Base-by-base conservation (phyloP, 768 basidiomycete species). In the Leccinum incarnatum region DNA sequence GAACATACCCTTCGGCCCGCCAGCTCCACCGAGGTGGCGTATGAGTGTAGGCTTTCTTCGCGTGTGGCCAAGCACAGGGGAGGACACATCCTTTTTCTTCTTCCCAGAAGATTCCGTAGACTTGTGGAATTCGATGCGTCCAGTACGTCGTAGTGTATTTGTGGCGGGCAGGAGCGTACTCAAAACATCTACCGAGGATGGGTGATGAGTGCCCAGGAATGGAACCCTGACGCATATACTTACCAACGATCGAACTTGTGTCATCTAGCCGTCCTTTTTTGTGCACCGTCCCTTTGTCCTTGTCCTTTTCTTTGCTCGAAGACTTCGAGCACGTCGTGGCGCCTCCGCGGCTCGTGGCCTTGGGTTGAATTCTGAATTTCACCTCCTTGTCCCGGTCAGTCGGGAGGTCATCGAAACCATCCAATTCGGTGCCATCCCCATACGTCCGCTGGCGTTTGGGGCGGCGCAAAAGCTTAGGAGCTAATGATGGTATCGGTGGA, bases 351-450 rank as follows among this genome's bases (percentile, higher is more conserved):
- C 53, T 85, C 83, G 36, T 83, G 78, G 69, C 81, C 71, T 86
- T 91, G 25, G 91, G 88, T 61, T 88, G 85, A 10, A 93, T 86
- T 56, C 84, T 85, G 70, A 81, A 94, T 45, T 78, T 82, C 54
- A 83, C 81, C 72, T 93, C 90, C 66, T 89, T 88, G 52, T 94
- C 92, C 50, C 90, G 80, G 67, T 95, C 89, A 10, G 92, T 91
- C 7, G 86, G 87, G 45, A 96, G 81, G 71, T 97, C 95, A 27
- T 95, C 95, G 58, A 97, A 82, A 3, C 73, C 85, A 66, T 97
- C 95, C 54, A 97, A 76, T 71, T 96, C 95, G 10, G 92, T 94
- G 14, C 95, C 95, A 67, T 93, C 90, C 5, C 91, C 91, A 66
- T 88, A 94, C 14, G 83, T 83, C 54, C 84, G 79, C 61, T 81